phyloP scores from a whole-genome alignment of 352 stramenopile genomes.

The Stephanocyclus meneghinianus region DNA sequence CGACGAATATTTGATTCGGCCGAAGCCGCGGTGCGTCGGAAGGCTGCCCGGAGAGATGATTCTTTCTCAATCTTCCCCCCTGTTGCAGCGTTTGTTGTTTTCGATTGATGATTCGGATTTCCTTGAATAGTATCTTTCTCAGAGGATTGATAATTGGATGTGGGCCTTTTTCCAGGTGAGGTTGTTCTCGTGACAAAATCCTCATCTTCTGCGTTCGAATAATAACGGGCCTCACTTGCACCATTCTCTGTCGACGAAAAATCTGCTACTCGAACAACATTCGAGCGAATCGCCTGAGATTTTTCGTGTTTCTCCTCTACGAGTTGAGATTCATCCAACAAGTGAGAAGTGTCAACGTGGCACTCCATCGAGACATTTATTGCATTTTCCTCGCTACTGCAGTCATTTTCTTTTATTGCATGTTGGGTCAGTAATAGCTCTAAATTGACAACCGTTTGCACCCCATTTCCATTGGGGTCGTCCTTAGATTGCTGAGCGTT shows the following conservation, averaged over 20 bases:
- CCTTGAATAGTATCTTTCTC: slow-evolving; percentile 8
- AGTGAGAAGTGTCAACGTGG: slow-evolving; percentile 38
- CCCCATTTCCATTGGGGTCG: neutral
- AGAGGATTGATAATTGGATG: neutral
- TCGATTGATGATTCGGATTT: neutral
- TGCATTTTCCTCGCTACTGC: neutral
- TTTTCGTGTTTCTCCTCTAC: slow-evolving; percentile 1
- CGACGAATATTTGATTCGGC: neutral
- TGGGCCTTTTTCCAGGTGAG: neutral
- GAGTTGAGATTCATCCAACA: slow-evolving; percentile 28
- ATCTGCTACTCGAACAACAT: slow-evolving; percentile 19
- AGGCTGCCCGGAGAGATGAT: slow-evolving; percentile 42
- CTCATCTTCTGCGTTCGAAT: slow-evolving; percentile 5
- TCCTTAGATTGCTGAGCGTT: neutral
- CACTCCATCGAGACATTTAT: slow-evolving; percentile 45
- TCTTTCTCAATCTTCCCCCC: slow-evolving; percentile 10
- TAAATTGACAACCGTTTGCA: neutral
- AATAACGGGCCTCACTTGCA: neutral
- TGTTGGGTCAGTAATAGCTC: neutral
- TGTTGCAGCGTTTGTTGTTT: neutral
- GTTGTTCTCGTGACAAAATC: slow-evolving; percentile 1
- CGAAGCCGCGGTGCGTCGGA: slow-evolving; percentile 23
- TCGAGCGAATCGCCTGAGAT: neutral
- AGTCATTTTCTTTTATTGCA: neutral
- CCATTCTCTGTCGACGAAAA: slow-evolving; percentile 24